A percentile compares a stretch with the other conserved stretches of the same genome.
phyloP scores from a whole-genome alignment of 2,329 filamentous ascomycete genomes.

The Pestalotiopsis sp. region DNA sequence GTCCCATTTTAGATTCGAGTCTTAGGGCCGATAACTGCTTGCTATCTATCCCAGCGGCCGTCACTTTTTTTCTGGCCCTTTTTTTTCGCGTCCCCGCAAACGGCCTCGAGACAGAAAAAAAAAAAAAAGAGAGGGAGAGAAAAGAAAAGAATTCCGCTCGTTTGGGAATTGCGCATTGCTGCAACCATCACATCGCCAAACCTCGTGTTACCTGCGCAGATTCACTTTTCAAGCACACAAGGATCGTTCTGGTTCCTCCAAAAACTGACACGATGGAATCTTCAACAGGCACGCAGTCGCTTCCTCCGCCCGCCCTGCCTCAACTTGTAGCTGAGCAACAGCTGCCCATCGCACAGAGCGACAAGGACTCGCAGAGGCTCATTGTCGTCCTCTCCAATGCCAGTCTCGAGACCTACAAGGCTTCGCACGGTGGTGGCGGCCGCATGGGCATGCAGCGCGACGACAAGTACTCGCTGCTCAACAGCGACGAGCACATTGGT shows the following conservation, averaged over 20 bases:
- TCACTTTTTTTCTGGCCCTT: not conserved
- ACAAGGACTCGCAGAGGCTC: slow-evolving; percentile 88
- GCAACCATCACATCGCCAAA: not conserved
- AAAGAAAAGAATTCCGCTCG: not conserved
- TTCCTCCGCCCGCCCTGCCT: slow-evolving; percentile 87
- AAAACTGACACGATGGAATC: slow-evolving; percentile 28
- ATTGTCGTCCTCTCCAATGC: slow-evolving; percentile 98
- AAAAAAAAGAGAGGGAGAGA: not conserved
- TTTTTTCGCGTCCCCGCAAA: not conserved
- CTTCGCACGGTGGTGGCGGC: slow-evolving; percentile 69
- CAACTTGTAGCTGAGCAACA: slow-evolving; percentile 94
- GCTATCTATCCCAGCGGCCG: not conserved
- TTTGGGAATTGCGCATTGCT: not conserved
- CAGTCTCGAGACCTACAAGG: slow-evolving; percentile 96
- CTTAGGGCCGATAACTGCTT: not conserved
- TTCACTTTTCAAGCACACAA: not conserved
- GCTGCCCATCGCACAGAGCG: slow-evolving; percentile 76
- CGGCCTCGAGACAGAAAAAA: not conserved
- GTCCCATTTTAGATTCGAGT: not conserved
- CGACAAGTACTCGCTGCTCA: slow-evolving; percentile 96
- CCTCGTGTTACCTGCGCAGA: not conserved
- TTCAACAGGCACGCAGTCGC: slow-evolving; percentile 81
- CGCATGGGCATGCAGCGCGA: slow-evolving; percentile 71
- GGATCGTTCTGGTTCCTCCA: not conserved
- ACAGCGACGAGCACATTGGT: slow-evolving; percentile 98